A percentile compares a stretch with the other conserved stretches of the same genome.
phyloP scores from a whole-genome alignment of 176 grass and related monocot genomes.

The Melocanna baccifera region DNA sequence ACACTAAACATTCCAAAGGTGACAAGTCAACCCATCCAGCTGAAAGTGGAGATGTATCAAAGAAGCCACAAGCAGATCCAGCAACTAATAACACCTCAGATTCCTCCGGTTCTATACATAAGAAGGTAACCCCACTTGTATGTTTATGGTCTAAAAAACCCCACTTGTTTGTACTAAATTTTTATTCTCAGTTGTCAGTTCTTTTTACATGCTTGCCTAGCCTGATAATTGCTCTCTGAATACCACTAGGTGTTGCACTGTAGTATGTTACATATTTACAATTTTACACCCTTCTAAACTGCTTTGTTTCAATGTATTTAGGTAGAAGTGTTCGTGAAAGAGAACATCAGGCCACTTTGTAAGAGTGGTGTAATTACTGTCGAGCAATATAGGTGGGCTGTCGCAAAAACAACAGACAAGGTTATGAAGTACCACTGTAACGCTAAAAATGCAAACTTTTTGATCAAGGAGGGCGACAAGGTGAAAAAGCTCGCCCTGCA shows the following conservation, averaged over 20 bases:
- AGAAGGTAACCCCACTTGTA: constrained; percentile 62
- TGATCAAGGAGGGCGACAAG: constrained; percentile 95
- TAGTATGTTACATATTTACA: not conserved
- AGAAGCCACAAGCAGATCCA: constrained; percentile 37
- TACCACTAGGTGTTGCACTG: not conserved
- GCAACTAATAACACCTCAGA: constrained; percentile 28
- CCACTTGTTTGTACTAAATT: not conserved
- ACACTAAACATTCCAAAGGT: constrained; percentile 25
- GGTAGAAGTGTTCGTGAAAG: constrained; percentile 84
- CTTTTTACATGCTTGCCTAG: not conserved
- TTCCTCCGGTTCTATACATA: constrained; percentile 55
- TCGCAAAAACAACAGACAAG: constrained; percentile 70
- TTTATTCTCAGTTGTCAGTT: not conserved
- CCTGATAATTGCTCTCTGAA: not conserved
- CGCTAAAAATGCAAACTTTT: constrained; percentile 74
- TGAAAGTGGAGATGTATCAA: constrained; percentile 29
- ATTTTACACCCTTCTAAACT: not conserved
- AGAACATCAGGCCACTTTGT: constrained; percentile 92
- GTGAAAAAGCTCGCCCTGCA: constrained; percentile 86
- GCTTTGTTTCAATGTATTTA: constrained; percentile 15
- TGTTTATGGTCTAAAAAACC: not conserved
- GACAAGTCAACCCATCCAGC: constrained; percentile 21
- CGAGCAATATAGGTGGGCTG: constrained; percentile 72
- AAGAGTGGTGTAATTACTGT: constrained; percentile 85
- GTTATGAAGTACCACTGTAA: constrained; percentile 74